A percentile compares a stretch with the other conserved stretches of the same genome.
phyloP scores from a whole-genome alignment of 495 filamentous ascomycete genomes.

The Lophium mytilinum region DNA sequence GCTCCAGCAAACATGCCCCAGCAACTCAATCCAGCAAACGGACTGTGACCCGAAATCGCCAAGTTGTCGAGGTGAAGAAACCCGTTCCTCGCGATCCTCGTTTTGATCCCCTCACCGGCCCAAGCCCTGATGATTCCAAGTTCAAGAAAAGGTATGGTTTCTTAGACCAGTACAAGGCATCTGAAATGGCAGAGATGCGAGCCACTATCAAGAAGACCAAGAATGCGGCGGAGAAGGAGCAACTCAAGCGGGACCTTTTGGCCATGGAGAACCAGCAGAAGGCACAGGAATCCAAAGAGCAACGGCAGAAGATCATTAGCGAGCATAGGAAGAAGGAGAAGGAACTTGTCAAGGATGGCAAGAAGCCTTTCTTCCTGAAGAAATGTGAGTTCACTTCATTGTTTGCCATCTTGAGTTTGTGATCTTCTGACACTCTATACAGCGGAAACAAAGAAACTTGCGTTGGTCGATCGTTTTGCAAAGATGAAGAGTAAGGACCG shows the following conservation, averaged over 20 bases:
- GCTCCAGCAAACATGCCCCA: constrained; percentile 81
- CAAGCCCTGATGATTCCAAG: constrained; percentile 44
- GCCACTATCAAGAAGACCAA: constrained; percentile 56
- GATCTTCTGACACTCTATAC: not conserved
- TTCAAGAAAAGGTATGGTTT: constrained; percentile 70
- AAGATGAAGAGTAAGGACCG: constrained; percentile 74
- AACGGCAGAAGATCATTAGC: constrained; percentile 53
- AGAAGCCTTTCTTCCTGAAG: constrained; percentile 91
- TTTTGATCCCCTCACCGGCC: constrained; percentile 56
- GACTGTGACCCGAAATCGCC: constrained; percentile 70
- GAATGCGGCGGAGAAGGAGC: constrained; percentile 53
- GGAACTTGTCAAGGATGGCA: constrained; percentile 67
- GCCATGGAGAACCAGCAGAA: constrained; percentile 55
- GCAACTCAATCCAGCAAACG: constrained; percentile 70
- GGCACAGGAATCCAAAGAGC: constrained; percentile 56
- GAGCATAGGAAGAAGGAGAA: constrained; percentile 77
- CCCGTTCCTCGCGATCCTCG: constrained; percentile 68
- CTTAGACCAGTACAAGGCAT: constrained; percentile 70
- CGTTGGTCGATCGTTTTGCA: constrained; percentile 68
- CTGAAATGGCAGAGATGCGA: constrained; percentile 68
- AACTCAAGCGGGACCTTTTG: constrained; percentile 49
- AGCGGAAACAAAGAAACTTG: constrained; percentile 76
- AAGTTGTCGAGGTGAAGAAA: constrained; percentile 51
- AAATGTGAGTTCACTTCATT: constrained; percentile 33
- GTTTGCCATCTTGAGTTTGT: not conserved